These are phyloP conservation scores for Leccinum fuscescens DNA, from an alignment of 1,284 basidiomycete species.

Conservation along the genomic window DNA sequence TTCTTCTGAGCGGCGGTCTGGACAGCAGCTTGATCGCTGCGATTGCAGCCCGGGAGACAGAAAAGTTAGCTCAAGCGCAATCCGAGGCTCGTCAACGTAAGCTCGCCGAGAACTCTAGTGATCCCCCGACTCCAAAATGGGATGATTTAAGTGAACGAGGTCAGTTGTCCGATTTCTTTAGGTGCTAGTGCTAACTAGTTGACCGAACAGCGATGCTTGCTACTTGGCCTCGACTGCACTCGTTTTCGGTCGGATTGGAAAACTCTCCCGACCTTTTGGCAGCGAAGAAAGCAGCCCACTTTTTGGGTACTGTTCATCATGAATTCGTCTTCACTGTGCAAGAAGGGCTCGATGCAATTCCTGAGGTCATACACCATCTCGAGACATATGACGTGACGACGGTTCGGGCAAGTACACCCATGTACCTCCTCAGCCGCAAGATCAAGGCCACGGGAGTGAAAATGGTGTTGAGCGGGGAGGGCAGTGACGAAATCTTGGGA, in stretches of 20 bases:
- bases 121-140: conserved; percentile 54
- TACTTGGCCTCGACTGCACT: conserved; percentile 96
- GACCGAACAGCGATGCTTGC: conserved; percentile 61
- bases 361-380: conserved; percentile 97
- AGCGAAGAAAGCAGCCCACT: conserved; percentile 91
- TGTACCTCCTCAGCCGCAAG: conserved; percentile 96
- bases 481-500: conserved; percentile 97
- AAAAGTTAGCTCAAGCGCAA: conserved; percentile 84
- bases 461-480: conserved; percentile 99
- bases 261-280: conserved; percentile 95
- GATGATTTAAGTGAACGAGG: conserved; percentile 52
- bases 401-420: conserved; percentile 96
- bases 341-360: conserved; percentile 96
- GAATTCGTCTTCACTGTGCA: conserved; percentile 99
- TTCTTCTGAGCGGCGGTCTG: not conserved
- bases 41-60: conserved; percentile 94
- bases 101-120: conserved; percentile 51
- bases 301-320: conserved; percentile 93
- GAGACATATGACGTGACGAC: conserved; percentile 99
- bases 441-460: conserved; percentile 99
- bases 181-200: not conserved
- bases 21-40: conserved; percentile 67
- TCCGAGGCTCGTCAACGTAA: conserved; percentile 65
- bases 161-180: conserved; percentile 25
- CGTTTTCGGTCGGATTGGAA: conserved; percentile 95